Evolutionary conservation across 2,329 filamentous ascomycete genomes (phyloP).

Genomic region (Fusarium marasasianum): DNA sequence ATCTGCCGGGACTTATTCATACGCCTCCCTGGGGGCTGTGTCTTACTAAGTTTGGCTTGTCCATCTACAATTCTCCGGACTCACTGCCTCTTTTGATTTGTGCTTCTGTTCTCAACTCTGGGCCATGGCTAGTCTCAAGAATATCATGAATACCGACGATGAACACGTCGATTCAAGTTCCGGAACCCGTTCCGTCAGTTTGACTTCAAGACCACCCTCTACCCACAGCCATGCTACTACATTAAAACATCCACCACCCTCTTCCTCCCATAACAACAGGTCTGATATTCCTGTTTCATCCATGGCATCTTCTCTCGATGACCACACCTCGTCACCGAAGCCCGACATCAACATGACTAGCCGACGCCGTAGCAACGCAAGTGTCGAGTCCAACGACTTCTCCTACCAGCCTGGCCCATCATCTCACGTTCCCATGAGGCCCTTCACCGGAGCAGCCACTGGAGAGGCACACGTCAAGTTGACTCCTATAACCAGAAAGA

Average conservation of each 20-base stretch:
- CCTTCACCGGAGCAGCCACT: constrained; percentile 48
- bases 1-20: constrained; percentile 40
- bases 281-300: constrained; percentile 47
- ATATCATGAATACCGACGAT: constrained; percentile 66
- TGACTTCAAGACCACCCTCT: constrained; percentile 50
- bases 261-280: constrained; percentile 48
- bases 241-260: constrained; percentile 45
- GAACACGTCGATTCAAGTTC: constrained; percentile 54
- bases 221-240: constrained; percentile 53
- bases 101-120: constrained; percentile 53
- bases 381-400: constrained; percentile 61
- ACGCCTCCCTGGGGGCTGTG: constrained; percentile 57
- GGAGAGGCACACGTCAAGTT: constrained; percentile 58
- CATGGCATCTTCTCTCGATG: constrained; percentile 39
- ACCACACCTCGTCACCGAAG: constrained; percentile 39
- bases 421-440: constrained; percentile 50
- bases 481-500: constrained; percentile 65
- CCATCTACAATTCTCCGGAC: constrained; percentile 45
- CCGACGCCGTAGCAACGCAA: constrained; percentile 57
- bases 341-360: constrained; percentile 42
- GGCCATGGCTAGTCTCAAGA: constrained; percentile 64
- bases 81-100: constrained; percentile 43
- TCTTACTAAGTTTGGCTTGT: constrained; percentile 55
- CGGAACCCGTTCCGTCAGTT: constrained; percentile 58
- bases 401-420: constrained; percentile 42